Evolutionary conservation across 164 flowering plant genomes (phyloP), one percentile per base, ranked within the genome.

Genomic region (Santalum album): DNA sequence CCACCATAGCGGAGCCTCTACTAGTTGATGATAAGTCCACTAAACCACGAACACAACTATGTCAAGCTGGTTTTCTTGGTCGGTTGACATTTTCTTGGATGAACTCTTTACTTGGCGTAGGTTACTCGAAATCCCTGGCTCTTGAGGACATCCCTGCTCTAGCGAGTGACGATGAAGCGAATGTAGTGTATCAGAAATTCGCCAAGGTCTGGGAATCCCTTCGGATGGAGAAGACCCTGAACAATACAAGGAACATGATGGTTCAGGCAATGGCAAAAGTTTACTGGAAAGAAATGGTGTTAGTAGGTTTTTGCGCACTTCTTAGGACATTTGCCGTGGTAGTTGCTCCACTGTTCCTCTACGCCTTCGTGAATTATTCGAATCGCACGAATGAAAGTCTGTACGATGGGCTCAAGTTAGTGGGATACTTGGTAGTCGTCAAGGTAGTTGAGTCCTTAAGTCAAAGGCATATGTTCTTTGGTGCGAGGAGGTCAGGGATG

Each of bases 71-170:
- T 54, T 69, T 77, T 21, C 6, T 83, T 20, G 73, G 86, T 61
- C 67, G 46, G 24, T 39, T 87, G 64, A 68, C 74, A 25, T 90
- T 90, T 70, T 85, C 90, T 26, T 90, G 98, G 96, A 47, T 86
- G 16, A 73, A 75, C 53, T 76, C 87, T 43, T 72, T 90, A 58
- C 78, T 90, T 27, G 18, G 57, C 12, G 53, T 76, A 53, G 97
- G 96, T 5, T 74, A 76, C 70, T 66, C 67, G 12, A 87, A 72
- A 53, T 74, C 87, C 44, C 57, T 87, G 44, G 24, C 19, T 29
- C 70, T 83, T 22, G 80, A 85, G 21, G 91, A 90, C 51, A 69
- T 90, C 47, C 95, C 98, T 12, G 36, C 62, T 62, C 50, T 90
- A 22, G 74, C 56, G 24, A 21, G 66, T 0, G 91, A 83, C 35